These are phyloP conservation scores for Ogataea polymorpha DNA, from an alignment of 805 yeast genomes.

Conservation along the genomic window DNA sequence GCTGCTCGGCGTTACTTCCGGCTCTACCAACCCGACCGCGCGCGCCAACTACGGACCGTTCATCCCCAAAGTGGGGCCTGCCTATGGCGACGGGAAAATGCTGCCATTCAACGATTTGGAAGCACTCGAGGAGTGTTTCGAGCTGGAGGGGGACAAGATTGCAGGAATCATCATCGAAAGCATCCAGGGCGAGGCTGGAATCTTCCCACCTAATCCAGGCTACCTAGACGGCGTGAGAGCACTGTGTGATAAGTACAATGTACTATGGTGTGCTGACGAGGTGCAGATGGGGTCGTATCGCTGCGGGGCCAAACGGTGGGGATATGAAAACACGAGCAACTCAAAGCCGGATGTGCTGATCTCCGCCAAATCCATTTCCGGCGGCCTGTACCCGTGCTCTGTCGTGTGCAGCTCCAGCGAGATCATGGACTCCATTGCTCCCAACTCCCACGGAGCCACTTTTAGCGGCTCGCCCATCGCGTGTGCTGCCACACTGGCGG, in stretches of 20 bases:
- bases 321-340: constrained; percentile 32
- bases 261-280: constrained; percentile 36
- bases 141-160: constrained; percentile 30
- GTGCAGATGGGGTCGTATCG: constrained; percentile 37
- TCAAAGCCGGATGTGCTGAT: constrained; percentile 28
- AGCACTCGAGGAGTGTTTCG: constrained; percentile 28
- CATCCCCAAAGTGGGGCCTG: constrained; percentile 30
- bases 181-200: constrained; percentile 41
- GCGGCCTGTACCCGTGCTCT: constrained; percentile 29
- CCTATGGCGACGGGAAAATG: constrained; percentile 30
- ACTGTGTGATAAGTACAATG: constrained; percentile 31
- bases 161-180: constrained; percentile 38
- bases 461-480: constrained; percentile 29
- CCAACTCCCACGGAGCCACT: constrained; percentile 31
- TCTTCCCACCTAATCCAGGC: constrained; percentile 34
- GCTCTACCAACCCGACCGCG: constrained; percentile 32
- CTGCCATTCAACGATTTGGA: constrained; percentile 27
- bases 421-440: constrained; percentile 26
- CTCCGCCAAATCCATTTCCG: constrained; percentile 30
- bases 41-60: constrained; percentile 34
- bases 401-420: constrained; percentile 22
- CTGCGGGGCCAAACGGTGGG: constrained; percentile 35
- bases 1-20: constrained; percentile 39
- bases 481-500: constrained; percentile 27
- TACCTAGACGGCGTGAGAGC: constrained; percentile 32